Evolutionary conservation across 257 asterid genomes (phyloP).

Genomic region (Solanum microdontum): DNA sequence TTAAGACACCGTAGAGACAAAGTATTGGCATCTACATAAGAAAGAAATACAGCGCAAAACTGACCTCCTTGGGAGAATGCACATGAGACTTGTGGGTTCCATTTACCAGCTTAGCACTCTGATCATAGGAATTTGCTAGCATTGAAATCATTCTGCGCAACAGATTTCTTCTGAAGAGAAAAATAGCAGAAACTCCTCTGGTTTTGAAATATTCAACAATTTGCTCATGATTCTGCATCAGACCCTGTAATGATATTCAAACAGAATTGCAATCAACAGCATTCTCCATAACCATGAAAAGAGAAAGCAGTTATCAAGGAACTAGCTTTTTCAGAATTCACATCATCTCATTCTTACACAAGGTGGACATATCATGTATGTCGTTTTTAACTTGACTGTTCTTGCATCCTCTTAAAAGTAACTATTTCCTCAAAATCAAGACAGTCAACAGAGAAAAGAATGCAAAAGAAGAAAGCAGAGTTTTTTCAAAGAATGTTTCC

Average conservation of each 20-base stretch:
- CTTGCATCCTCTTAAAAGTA: not conserved
- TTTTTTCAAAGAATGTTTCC: not conserved
- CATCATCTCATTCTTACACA: not conserved
- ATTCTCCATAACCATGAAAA: not conserved
- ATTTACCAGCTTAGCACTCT: slow-evolving; percentile 61
- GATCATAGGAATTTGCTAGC: slow-evolving; percentile 86
- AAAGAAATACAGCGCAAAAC: not conserved
- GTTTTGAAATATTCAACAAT: slow-evolving; percentile 63
- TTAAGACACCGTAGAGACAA: not conserved
- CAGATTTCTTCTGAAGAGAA: slow-evolving; percentile 86
- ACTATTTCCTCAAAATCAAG: not conserved
- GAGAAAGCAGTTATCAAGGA: not conserved
- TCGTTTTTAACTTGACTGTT: not conserved
- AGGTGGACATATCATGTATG: not conserved
- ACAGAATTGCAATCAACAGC: not conserved
- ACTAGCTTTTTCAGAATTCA: not conserved
- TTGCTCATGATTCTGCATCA: slow-evolving; percentile 72
- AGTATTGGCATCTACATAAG: not conserved
- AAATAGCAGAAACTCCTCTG: slow-evolving; percentile 75
- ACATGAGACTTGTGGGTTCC: slow-evolving; percentile 98
- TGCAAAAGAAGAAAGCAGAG: not conserved
- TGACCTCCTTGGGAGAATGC: slow-evolving; percentile 75
- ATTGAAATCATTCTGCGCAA: slow-evolving; percentile 82
- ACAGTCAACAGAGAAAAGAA: not conserved
- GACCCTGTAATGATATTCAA: slow-evolving; percentile 45